Evolutionary conservation across 257 asterid species (phyloP).

Genomic region (Solanum pimpinellifolium): DNA sequence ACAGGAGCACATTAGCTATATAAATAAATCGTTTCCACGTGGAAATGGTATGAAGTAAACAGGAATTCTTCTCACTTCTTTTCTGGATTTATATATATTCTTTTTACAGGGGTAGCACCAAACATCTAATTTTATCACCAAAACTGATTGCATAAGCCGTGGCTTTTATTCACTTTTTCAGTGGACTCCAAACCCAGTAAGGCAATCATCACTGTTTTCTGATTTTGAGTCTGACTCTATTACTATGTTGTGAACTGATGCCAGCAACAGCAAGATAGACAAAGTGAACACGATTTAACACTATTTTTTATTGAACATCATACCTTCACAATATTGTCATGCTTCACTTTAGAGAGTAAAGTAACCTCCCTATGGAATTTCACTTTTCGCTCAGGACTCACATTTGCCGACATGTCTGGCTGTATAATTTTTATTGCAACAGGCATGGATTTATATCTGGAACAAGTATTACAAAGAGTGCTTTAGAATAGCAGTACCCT

Average conservation of each 20-base stretch:
- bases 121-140: background rate
- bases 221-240: background rate
- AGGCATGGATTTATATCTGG: slow-evolving; percentile 34
- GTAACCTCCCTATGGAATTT: slow-evolving; percentile 45
- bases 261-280: background rate
- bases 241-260: background rate
- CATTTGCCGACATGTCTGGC: slow-evolving; percentile 24
- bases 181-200: background rate
- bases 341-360: slow-evolving; percentile 42
- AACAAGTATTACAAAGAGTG: background rate
- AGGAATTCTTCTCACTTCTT: background rate
- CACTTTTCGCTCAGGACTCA: slow-evolving; percentile 25
- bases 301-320: background rate
- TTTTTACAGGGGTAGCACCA: background rate
- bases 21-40: background rate
- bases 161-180: background rate
- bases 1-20: background rate
- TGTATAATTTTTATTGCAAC: slow-evolving; percentile 51
- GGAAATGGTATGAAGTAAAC: background rate
- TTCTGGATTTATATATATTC: background rate
- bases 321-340: slow-evolving; percentile 56
- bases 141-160: background rate
- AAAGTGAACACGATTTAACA: background rate
- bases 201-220: background rate
- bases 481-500: background rate